Conservation (phyloP, 805 yeast genomes). For the Grigorovia yakushimaensis region DNA sequence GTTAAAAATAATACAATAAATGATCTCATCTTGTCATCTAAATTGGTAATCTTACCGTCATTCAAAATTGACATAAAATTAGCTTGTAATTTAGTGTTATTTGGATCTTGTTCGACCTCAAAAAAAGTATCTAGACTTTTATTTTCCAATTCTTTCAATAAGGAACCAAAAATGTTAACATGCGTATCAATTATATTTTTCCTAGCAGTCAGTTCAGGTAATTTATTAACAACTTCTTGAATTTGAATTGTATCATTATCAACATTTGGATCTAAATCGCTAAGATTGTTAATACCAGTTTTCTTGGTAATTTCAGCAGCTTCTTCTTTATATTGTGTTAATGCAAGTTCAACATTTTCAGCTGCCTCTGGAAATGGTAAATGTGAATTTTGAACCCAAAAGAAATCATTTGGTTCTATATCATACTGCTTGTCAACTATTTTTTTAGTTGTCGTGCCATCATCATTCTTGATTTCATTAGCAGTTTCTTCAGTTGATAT, state of each 20-base stretch:
- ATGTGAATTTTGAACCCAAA: conserved; percentile 78
- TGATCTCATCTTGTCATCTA: conserved; percentile 80
- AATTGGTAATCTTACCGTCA: conserved; percentile 44
- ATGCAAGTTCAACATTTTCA: conserved; percentile 82
- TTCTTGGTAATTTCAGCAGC: conserved; percentile 77
- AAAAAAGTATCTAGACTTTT: conserved; percentile 83
- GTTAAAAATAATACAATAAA: conserved; percentile 67
- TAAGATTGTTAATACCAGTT: conserved; percentile 59
- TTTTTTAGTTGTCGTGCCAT: conserved; percentile 25
- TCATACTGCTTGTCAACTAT: conserved; percentile 57
- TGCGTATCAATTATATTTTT: conserved; percentile 89
- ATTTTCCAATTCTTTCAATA: conserved; percentile 75
- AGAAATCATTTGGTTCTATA: conserved; percentile 86
- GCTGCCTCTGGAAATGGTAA: conserved; percentile 98
- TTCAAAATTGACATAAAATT: conserved; percentile 53
- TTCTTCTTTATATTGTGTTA: conserved; percentile 72
- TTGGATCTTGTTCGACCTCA: conserved; percentile 81
- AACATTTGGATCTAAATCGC: conserved; percentile 54
- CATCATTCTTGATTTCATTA: conserved; percentile 84
- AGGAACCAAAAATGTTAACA: conserved; percentile 84
- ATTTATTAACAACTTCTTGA: conserved; percentile 79
- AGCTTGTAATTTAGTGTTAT: conserved; percentile 38
- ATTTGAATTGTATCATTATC: conserved; percentile 53
- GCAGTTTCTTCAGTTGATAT: conserved; percentile 43
- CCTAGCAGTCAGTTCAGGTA: conserved; percentile 86